Evolutionary conservation across 2,329 filamentous ascomycete species (phyloP).

Genomic region (Cercospora nicotianae): DNA sequence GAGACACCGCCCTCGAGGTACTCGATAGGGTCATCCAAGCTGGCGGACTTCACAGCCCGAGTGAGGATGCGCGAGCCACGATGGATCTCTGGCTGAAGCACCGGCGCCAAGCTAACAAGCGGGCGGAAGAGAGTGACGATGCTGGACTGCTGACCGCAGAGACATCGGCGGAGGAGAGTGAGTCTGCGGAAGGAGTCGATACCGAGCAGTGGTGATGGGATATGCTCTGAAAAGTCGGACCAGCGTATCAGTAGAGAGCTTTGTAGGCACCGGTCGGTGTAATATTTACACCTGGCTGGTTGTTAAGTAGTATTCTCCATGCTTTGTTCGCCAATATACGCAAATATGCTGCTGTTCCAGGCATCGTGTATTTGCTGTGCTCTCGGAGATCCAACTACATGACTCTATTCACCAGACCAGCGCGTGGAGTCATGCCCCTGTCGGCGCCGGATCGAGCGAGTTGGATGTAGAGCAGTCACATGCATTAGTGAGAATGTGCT

Average conservation of each 20-base stretch:
- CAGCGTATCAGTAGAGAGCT: not conserved
- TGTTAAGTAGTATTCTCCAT: not conserved
- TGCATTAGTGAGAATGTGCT: not conserved
- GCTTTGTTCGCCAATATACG: too few species aligned
- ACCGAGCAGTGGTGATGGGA: not conserved
- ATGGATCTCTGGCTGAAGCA: conserved; percentile 19
- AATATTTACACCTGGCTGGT: not conserved
- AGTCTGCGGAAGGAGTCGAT: not conserved
- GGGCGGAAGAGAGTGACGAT: not conserved
- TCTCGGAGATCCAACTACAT: not conserved
- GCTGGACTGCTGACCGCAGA: not conserved
- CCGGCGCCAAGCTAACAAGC: not conserved
- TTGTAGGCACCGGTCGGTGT: not conserved
- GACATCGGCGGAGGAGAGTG: not conserved
- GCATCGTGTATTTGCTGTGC: not conserved
- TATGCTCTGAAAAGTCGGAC: not conserved
- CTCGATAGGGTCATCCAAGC: conserved; percentile 14
- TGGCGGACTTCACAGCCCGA: conserved; percentile 9
- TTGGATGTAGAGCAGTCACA: not conserved
- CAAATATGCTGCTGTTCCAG: not conserved
- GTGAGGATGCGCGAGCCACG: conserved; percentile 21
- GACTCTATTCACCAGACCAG: not conserved
- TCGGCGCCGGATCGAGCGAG: not conserved
- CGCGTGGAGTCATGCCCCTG: not conserved
- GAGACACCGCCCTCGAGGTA: not conserved